These are phyloP conservation scores for Cavenderia fasciculata DNA, from an alignment of 78 protist genomes.

Conservation along the genomic window DNA sequence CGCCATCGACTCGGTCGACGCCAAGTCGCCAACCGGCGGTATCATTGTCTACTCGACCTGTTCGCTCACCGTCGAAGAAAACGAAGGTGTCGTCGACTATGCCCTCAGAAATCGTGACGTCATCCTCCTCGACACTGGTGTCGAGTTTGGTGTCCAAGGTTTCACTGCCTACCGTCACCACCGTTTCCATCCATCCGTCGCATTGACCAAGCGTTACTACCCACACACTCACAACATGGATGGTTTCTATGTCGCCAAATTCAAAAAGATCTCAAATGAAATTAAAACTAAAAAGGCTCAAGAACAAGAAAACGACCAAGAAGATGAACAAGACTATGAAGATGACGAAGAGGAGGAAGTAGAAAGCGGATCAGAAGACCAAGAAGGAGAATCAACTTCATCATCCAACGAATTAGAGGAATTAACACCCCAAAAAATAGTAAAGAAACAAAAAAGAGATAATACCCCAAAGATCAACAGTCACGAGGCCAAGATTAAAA, in stretches of 20 bases:
- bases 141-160: slow-evolving; percentile 94
- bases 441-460: too few species aligned
- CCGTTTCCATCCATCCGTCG: slow-evolving; percentile 90
- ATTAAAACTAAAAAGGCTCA: neutral
- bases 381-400: too few species aligned
- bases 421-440: too few species aligned
- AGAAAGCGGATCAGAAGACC: too few species aligned
- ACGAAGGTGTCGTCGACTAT: slow-evolving; percentile 98
- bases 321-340: neutral
- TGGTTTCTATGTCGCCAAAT: slow-evolving; percentile 99
- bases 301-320: neutral
- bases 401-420: too few species aligned
- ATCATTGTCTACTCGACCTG: slow-evolving; percentile 95
- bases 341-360: too few species aligned
- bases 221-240: slow-evolving; percentile 99
- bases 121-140: slow-evolving; percentile 90
- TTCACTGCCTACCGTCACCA: slow-evolving; percentile 71
- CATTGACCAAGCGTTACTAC: slow-evolving; percentile 91
- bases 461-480: too few species aligned
- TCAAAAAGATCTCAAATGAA: slow-evolving; percentile 90
- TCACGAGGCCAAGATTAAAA: too few species aligned
- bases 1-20: slow-evolving; percentile 97
- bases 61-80: slow-evolving; percentile 94
- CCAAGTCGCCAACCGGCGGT: slow-evolving; percentile 93
- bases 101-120: slow-evolving; percentile 93